Evolutionary conservation across 2,329 filamentous ascomycete species (phyloP).

Genomic region (Diaporthe sp.): DNA sequence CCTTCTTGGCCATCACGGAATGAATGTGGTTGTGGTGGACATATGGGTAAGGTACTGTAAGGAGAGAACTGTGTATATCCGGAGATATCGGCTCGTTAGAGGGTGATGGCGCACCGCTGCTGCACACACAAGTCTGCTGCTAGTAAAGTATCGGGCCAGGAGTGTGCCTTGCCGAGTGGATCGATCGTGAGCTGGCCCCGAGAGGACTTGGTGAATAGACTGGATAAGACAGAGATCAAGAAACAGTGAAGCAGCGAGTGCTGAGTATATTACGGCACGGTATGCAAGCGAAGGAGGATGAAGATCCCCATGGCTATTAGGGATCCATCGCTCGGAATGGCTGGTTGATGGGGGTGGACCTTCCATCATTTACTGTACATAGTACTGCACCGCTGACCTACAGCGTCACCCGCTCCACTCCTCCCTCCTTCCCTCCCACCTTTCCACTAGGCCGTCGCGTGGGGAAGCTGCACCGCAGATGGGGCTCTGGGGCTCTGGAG

Average conservation of each 20-base stretch:
- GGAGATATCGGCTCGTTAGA: conserved; percentile 21
- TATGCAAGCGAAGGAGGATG: conserved; percentile 27
- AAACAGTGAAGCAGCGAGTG: neutral
- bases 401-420: conserved; percentile 28
- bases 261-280: conserved; percentile 16
- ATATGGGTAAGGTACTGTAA: conserved; percentile 39
- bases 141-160: neutral
- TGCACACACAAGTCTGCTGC: neutral
- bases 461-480: conserved; percentile 27
- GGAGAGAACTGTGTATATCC: conserved; percentile 22
- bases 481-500: conserved; percentile 21
- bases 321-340: conserved; percentile 31
- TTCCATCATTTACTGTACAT: conserved; percentile 7
- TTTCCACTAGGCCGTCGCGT: conserved; percentile 7
- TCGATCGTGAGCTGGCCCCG: neutral
- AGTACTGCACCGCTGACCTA: neutral
- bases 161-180: neutral
- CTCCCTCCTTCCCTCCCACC: conserved; percentile 8
- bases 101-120: conserved; percentile 11
- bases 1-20: conserved; percentile 72
- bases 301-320: conserved; percentile 21
- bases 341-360: conserved; percentile 24
- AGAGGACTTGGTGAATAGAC: neutral
- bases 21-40: conserved; percentile 37
- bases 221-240: neutral